Percentiles rank a stretch among this genome's conserved stretches.
These are phyloP conservation scores for Colletotrichum sp. DNA, from an alignment of 2,329 filamentous ascomycete species.

Conservation along the genomic window DNA sequence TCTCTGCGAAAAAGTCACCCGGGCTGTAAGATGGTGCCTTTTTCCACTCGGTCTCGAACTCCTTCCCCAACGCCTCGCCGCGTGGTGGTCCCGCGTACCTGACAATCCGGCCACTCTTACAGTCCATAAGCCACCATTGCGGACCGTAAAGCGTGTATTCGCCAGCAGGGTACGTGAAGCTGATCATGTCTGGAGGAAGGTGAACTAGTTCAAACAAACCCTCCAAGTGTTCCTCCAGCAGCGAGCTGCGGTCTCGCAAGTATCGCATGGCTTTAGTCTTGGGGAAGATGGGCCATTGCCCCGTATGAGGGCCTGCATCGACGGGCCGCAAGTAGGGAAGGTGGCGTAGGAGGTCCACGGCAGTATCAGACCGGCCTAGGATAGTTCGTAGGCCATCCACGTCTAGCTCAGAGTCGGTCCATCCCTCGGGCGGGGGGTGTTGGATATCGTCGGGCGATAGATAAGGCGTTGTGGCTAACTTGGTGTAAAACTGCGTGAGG, in stretches of 20 bases:
- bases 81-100: not conserved
- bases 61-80: not conserved
- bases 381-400: not conserved
- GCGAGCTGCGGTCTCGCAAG: not conserved
- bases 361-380: not conserved
- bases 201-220: not conserved
- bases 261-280: not conserved
- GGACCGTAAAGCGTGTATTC: not conserved
- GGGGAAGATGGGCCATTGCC: not conserved
- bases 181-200: not conserved
- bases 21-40: not conserved
- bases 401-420: not conserved
- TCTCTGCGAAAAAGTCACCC: not conserved
- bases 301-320: not conserved
- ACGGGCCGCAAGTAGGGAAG: not conserved
- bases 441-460: not conserved
- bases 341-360: not conserved
- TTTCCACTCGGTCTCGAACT: not conserved
- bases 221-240: not conserved
- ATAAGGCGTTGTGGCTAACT: not conserved
- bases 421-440: not conserved
- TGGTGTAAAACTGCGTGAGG: not conserved
- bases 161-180: not conserved
- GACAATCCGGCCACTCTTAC: not conserved
- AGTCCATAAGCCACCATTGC: conserved; percentile 5